Base-by-base conservation (phyloP, 805 yeast species). In the Peterozyma xylosa region DNA sequence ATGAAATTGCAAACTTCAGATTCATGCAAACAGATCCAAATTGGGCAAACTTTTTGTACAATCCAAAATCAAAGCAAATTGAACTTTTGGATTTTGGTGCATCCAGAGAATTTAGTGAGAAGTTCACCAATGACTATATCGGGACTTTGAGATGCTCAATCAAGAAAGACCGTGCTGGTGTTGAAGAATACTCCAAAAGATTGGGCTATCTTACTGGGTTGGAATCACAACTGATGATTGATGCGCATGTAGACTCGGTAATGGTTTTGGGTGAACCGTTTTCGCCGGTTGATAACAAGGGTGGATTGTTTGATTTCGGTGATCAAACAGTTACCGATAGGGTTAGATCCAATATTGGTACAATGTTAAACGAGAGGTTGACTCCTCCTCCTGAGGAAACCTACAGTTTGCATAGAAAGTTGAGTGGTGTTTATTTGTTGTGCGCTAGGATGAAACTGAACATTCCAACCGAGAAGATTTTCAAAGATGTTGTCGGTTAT, bases 1-100 rank as follows among this genome's bases (percentile, higher is more conserved):
- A 75, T 52, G 99, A 93, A 64, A 86, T 93, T 60, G 86, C 89
- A 11, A 68, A 76, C 53, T 90, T 84, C 67, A 76, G 75, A 55
- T 91, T 83, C 66, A 93, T 93, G 99, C 99, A 93, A 66, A 91
- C 98, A 1, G 99, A 93, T 66, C 99, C 99, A 42, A 93, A 93
- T 62, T 93, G 99, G 99, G 97, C 99, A 38, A 93, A 93, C 62
- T 93, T 93, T 66, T 65, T 93, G 47, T 89, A 86, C 67, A 89
- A 93, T 57, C 70, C 70, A 32, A 53, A 67, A n/a, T 79, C 89
- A 2, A 64, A 75, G 21, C 80, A 83, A 60, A 78, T 93, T 45
- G 97, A 91, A 62, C 69, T 93, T 45, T 68, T 93, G 42, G 99
- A 93, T 65, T 93, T 93, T 64, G 99, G 99, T 39, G 98, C 99